These are phyloP conservation scores for Pestalotiopsis sp. DNA, from an alignment of 2,329 filamentous ascomycete species.

Conservation along the genomic window DNA sequence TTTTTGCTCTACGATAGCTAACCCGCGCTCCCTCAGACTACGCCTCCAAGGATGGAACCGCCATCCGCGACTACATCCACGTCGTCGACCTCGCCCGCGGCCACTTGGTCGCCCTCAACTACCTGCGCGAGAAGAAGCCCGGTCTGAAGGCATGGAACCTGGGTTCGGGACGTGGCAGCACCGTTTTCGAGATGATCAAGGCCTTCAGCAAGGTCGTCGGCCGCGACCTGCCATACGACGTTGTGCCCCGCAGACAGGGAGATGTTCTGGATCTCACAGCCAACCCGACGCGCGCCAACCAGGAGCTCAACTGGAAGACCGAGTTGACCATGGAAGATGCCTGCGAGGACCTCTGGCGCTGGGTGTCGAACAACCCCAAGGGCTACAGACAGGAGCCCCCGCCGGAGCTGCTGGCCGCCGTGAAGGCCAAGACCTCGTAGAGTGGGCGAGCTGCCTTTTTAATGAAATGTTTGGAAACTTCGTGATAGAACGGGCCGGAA, in stretches of 20 bases:
- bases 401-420: conserved; percentile 70
- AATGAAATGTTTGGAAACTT: not conserved
- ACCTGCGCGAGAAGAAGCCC: conserved; percentile 81
- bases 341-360: conserved; percentile 92
- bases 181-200: conserved; percentile 96
- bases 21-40: conserved; percentile 68
- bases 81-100: conserved; percentile 87
- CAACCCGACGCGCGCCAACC: conserved; percentile 83
- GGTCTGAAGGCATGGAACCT: conserved; percentile 97
- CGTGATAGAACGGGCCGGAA: conserved; percentile 2
- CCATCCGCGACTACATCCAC: conserved; percentile 98
- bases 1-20: not conserved
- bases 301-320: conserved; percentile 91
- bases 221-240: conserved; percentile 82
- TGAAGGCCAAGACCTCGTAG: conserved; percentile 46
- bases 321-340: conserved; percentile 89
- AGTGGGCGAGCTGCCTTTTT: not conserved
- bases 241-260: conserved; percentile 79
- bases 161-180: conserved; percentile 91
- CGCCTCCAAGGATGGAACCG: conserved; percentile 84
- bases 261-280: conserved; percentile 96
- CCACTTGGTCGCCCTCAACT: conserved; percentile 87
- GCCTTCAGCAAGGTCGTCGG: conserved; percentile 90
- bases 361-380: conserved; percentile 95
- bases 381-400: conserved; percentile 94